Percentiles rank a stretch among this genome's conserved stretches.
These are phyloP conservation scores for Cyclaneusma minus DNA, from an alignment of 2,329 filamentous ascomycete species.

Conservation along the genomic window DNA sequence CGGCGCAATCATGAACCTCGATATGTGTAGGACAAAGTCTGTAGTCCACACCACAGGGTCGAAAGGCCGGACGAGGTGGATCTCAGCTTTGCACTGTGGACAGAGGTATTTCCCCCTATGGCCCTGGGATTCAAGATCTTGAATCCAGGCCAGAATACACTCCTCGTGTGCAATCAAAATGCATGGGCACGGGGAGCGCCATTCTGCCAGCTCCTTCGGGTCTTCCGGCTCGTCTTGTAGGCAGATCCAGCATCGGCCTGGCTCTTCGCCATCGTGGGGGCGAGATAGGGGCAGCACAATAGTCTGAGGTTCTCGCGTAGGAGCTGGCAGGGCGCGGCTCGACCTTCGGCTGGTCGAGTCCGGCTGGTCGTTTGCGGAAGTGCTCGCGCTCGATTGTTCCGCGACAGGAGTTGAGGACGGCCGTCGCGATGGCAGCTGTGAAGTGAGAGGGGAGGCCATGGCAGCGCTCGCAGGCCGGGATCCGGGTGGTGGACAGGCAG, in stretches of 20 bases:
- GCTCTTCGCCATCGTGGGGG: conserved; percentile 5
- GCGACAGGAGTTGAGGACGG: no score
- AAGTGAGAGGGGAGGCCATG: no score
- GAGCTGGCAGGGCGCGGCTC: no score
- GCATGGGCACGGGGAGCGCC: conserved; percentile 84
- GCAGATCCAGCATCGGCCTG: conserved; percentile 46
- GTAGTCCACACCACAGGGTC: conserved; percentile 44
- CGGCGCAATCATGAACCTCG: conserved; percentile 12
- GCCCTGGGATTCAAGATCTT: conserved; percentile 58
- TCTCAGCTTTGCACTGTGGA: conserved; percentile 77
- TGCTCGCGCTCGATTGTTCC: no score
- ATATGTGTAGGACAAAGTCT: conserved; percentile 10
- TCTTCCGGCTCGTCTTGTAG: conserved; percentile 37
- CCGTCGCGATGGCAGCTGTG: no score
- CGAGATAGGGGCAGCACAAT: no score
- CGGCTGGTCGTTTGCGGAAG: no score
- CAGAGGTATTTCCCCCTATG: conserved; percentile 56
- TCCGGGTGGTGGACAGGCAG: no score
- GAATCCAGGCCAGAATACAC: conserved; percentile 83
- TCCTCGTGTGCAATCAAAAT: conserved; percentile 81
- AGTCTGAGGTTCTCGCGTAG: no score
- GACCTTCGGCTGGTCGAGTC: no score
- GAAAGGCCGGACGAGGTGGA: conserved; percentile 58
- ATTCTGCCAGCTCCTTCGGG: conserved; percentile 32
- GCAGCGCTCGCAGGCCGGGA: no score